Percentiles rank a stretch among this genome's conserved stretches.
These are phyloP conservation scores for Exophiala sp. DNA, from an alignment of 2,329 filamentous ascomycete genomes.

Conservation along the genomic window DNA sequence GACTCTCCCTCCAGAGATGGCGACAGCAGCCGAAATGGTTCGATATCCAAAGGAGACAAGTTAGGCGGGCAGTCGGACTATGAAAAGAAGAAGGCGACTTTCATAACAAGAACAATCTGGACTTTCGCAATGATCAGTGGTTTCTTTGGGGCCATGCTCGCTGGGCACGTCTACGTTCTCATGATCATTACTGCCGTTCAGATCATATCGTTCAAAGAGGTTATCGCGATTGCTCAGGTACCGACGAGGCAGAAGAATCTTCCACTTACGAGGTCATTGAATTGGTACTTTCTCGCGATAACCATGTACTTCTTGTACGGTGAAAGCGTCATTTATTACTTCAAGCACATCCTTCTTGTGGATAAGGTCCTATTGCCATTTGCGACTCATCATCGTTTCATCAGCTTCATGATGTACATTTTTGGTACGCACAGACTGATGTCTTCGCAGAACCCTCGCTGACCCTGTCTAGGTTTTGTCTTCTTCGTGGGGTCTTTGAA, in stretches of 20 bases:
- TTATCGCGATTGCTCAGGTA: slow-evolving; percentile 94
- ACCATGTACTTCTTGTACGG: slow-evolving; percentile 99
- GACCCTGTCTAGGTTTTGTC: slow-evolving; percentile 66
- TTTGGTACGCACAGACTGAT: slow-evolving; percentile 60
- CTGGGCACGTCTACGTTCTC: slow-evolving; percentile 96
- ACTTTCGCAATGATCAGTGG: slow-evolving; percentile 92
- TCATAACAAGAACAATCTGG: slow-evolving; percentile 95
- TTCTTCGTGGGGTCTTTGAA: slow-evolving; percentile 95
- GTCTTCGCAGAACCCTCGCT: background rate
- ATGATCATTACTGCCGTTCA: slow-evolving; percentile 87
- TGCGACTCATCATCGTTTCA: slow-evolving; percentile 95
- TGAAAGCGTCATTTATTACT: slow-evolving; percentile 99
- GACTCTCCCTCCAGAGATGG: slow-evolving; percentile 39
- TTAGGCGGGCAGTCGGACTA: slow-evolving; percentile 60
- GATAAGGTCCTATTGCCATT: slow-evolving; percentile 88
- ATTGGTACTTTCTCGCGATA: slow-evolving; percentile 98
- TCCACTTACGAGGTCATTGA: slow-evolving; percentile 89
- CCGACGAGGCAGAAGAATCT: slow-evolving; percentile 85
- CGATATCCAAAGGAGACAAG: slow-evolving; percentile 31
- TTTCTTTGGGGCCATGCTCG: slow-evolving; percentile 90
- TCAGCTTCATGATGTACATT: slow-evolving; percentile 96
- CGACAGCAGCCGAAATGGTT: slow-evolving; percentile 30
- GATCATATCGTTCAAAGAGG: slow-evolving; percentile 97
- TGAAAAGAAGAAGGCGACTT: slow-evolving; percentile 98
- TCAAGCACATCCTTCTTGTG: slow-evolving; percentile 95